Base-by-base conservation (phyloP, 805 yeast species). In the Nakazawaea populi region DNA sequence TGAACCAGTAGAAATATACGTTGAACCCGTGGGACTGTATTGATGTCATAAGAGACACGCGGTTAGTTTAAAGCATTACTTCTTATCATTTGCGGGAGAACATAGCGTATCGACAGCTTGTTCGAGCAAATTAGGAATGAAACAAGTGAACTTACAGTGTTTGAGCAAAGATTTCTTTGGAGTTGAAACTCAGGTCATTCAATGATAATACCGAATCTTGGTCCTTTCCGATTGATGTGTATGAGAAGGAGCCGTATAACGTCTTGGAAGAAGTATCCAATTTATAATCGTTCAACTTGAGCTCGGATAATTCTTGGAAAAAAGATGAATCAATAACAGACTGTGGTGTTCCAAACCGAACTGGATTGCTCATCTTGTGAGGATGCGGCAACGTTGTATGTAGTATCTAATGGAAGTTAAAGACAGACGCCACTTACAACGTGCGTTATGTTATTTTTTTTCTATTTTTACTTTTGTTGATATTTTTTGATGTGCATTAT, bases 291-390 rank as follows among this genome's bases (percentile, higher is more conserved):
- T 89, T 85, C 44, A 94, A 74, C 62, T 94, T 94, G 56, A 82
- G 65, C 44, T 81, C 78, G 0, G 96, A 76, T 9, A 94, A 74
- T 56, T 77, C 77, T 41, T 85, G 83, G 70, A 92, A 94, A 65
- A 94, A 94, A 0, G 96, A 79, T 1, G 96, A 81, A 60, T 92
- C 97, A 27, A 87, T 83, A 63, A 86, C 87, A 2, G 96, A 84
- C 52, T 79, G 82, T 24, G 82, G 65, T 0, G 87, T 76, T 1
- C 76, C 67, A 58, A 71, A 80, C 48, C 68, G 73, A 27, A 67
- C 35, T 9, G 38, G 10, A 29, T 31, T 30, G 24, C 36, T 31
- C 45, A 27, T 28, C 12, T 29, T 42, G 11, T 31, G 7, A 11
- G 11, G 3, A 32, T 32, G 1, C 11, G 11, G 2, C 8, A 32